Base-by-base conservation (phyloP, 1,284 basidiomycete genomes). In the Tilletiaria anomala region DNA sequence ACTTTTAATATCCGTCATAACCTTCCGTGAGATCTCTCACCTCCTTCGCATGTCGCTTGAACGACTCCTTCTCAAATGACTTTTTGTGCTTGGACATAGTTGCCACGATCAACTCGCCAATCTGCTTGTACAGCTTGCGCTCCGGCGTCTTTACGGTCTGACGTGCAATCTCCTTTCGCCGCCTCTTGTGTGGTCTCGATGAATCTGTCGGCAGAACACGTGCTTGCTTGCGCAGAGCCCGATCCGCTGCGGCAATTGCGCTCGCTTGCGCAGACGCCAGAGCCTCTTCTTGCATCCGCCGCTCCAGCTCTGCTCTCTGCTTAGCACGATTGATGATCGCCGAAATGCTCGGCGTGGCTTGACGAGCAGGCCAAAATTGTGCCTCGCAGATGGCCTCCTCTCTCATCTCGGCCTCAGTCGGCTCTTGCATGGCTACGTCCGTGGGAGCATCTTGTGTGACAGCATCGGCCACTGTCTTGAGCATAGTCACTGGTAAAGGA, bases 11-110 rank as follows among this genome's bases (percentile, higher is more conserved):
- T 10, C 17, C 51, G 48, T 32, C 38, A 36, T 33, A 2, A 22
- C 16, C 31, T 16, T 35, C 4, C 6, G 4, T 24, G 20, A 31
- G 26, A 5, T 14, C 4, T 70, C 75, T 51, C 52, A 87, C 88
- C 76, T 96, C 86, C 63, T 87, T 87, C 5, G 93, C 91, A 61
- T 93, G 79, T 61, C 80, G 81, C 74, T 99, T 97, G 74, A 97
- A 96, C 40, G 75, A 70, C 4, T 93, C 87, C 43, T 78, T 76
- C 43, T 84, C 80, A 69, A 96, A 75, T 44, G 78, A 71, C 43
- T 80, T 75, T 51, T 79, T 76, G 66, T 93, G 80, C 70, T 88
- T 91, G 40, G 80, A 83, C 83, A 96, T 86, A 47, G 74, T 78
- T 63, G 79, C 80, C 31, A 97, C 91, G 21, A 96, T 89, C 2